A percentile compares a stretch with the other conserved stretches of the same genome.
These are phyloP conservation scores for Acidiella bohemica DNA, from an alignment of 495 filamentous ascomycete genomes.

Conservation along the genomic window DNA sequence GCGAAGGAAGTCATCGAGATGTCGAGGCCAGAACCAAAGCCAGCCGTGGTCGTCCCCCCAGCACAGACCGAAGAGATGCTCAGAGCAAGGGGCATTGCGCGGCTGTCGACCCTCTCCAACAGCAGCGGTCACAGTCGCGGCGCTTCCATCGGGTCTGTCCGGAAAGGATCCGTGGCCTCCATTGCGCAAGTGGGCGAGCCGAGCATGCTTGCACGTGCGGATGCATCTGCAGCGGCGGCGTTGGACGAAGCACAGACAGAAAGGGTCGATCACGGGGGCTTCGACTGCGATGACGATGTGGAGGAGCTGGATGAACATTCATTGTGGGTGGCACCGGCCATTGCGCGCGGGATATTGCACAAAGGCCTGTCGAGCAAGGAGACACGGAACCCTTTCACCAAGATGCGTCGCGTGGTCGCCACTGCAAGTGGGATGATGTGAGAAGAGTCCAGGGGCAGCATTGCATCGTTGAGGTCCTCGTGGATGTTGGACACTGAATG, in stretches of 20 bases:
- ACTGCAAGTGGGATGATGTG: neutral
- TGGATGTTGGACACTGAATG: too few relatives aligned
- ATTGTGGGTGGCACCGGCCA: conserved; percentile 5
- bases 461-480: too few relatives aligned
- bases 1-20: conserved; percentile 11
- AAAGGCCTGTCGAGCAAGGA: neutral
- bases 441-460: too few relatives aligned
- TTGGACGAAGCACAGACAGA: neutral
- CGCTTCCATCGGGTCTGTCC: neutral
- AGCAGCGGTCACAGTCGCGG: neutral
- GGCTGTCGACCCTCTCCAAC: neutral
- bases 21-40: neutral
- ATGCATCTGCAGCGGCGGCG: too few relatives aligned
- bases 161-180: neutral
- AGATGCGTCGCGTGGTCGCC: conserved; percentile 9
- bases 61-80: conserved; percentile 9
- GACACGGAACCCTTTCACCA: conserved; percentile 2
- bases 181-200: neutral
- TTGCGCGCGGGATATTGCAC: neutral
- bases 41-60: conserved; percentile 3
- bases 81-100: conserved; percentile 11
- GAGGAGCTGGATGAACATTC: conserved; percentile 4
- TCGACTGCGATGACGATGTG: conserved; percentile 13
- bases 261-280: conserved; percentile 2
- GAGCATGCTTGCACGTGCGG: conserved; percentile 4